A percentile compares a stretch with the other conserved stretches of the same genome.
phyloP scores from a whole-genome alignment of 495 filamentous ascomycete species.

The Penicillium nucicola region DNA sequence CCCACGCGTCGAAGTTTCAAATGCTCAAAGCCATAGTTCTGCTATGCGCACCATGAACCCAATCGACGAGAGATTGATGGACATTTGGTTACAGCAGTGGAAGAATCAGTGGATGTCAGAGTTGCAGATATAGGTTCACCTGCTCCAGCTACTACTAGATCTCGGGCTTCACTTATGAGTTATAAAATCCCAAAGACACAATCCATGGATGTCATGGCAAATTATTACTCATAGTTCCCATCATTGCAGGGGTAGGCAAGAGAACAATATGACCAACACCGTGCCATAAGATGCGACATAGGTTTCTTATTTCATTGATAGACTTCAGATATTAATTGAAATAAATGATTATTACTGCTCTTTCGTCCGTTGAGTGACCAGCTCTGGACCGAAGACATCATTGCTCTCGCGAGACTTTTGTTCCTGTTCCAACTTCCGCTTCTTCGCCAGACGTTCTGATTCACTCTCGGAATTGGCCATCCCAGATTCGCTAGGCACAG shows the following conservation, averaged over 20 bases:
- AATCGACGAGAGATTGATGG: conserved; percentile 1
- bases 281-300: too few species aligned
- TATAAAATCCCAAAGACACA: too few species aligned
- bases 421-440: conserved; percentile 38
- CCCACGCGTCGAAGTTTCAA: not conserved
- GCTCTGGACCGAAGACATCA: conserved; percentile 42
- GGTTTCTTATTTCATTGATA: too few species aligned
- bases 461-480: conserved; percentile 36
- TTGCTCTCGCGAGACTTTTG: conserved; percentile 13
- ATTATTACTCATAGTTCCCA: too few species aligned
- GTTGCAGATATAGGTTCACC: not conserved
- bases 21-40: too few species aligned
- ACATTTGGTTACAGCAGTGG: conserved; percentile 15
- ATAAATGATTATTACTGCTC: conserved; percentile 11
- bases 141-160: too few species aligned
- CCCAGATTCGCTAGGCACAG: conserved; percentile 18
- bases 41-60: not conserved
- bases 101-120: not conserved
- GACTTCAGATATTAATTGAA: too few species aligned
- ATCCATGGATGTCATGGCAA: too few species aligned
- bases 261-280: too few species aligned
- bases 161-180: too few species aligned
- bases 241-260: too few species aligned
- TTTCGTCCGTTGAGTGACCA: conserved; percentile 36
- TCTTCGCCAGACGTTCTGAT: conserved; percentile 43